Base-by-base conservation (phyloP, 495 filamentous ascomycete species). In the Melanomma pulvis-pyrius region DNA sequence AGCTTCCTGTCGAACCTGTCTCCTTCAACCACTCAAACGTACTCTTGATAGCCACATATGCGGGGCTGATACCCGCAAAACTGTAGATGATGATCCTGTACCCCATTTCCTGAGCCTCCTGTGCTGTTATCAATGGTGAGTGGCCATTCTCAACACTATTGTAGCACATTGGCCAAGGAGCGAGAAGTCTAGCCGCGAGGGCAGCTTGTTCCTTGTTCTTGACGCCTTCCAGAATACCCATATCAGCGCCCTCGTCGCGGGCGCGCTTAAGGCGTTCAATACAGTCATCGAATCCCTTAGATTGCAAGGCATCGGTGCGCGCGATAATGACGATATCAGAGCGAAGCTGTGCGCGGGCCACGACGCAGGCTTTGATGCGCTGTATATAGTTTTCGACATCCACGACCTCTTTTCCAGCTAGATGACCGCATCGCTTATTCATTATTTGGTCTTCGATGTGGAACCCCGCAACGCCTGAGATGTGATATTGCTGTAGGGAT, bases 401-500 rank as follows among this genome's bases (percentile, higher is more conserved):
- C 1, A 76, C 72, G 4, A 76, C 51, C 30, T 73, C 61, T 61
- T 76, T 76, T 7, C 74, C 74, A 5, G 26, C 26, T 6, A 76
- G 63, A 59, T 76, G 74, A 9, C 74, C 74, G 62, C 73, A 76
- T n/a, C 74, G 70, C 63, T 76, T 76, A 44, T 63, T 63, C 52
- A 61, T 47, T 13, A 74, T 67, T 41, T 76, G 73, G 61, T 76
- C 73, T 61, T 76, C 74, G 41, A 76, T 63, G 55, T 76, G 74
- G 9, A 73, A 56, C 1, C 60, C 74, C 12, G 74, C 73, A 32
- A 76, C 71, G 21, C 73, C 73, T 8, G 74, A 52, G 19, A 57
- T 59, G 36, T 56, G 63, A 41, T 76, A 76, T 34, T 55, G 34
- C 26, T 56, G 46, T 2, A 73, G 59, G 9, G 72, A 60, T 26